phyloP scores from a whole-genome alignment of 768 basidiomycete species.

The Russula ochroleuca region DNA sequence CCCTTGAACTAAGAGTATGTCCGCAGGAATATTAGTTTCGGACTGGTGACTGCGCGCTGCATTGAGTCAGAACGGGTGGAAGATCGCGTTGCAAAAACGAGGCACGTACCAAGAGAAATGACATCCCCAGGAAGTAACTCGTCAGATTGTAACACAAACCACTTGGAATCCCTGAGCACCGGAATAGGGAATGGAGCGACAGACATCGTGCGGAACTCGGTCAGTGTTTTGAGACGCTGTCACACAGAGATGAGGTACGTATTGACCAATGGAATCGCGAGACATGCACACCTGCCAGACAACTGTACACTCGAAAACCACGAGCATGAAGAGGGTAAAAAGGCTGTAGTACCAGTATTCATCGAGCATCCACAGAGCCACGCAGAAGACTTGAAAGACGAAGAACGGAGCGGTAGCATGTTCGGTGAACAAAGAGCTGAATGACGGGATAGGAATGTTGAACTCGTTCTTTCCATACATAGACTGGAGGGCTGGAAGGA shows the following conservation, averaged over 20 bases:
- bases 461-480: slow-evolving; percentile 94
- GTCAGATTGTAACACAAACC: slow-evolving; percentile 79
- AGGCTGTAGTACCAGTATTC: slow-evolving; percentile 99
- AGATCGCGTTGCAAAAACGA: not conserved
- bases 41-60: slow-evolving; percentile 56
- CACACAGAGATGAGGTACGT: slow-evolving; percentile 9
- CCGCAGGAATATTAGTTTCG: slow-evolving; percentile 89
- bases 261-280: not conserved
- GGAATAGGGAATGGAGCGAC: slow-evolving; percentile 86
- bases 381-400: slow-evolving; percentile 98
- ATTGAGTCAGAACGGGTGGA: slow-evolving; percentile 14
- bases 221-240: slow-evolving; percentile 87
- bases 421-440: slow-evolving; percentile 86
- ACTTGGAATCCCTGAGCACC: slow-evolving; percentile 73
- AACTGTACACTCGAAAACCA: slow-evolving; percentile 98
- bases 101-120: slow-evolving; percentile 66
- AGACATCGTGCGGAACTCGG: slow-evolving; percentile 96
- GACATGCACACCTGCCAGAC: slow-evolving; percentile 82
- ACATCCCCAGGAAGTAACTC: slow-evolving; percentile 89
- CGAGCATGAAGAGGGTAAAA: slow-evolving; percentile 97
- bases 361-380: slow-evolving; percentile 94
- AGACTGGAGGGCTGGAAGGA: slow-evolving; percentile 49
- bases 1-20: slow-evolving; percentile 87
- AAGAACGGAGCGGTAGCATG: slow-evolving; percentile 99
- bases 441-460: slow-evolving; percentile 94